Conservation (phyloP, 2,329 filamentous ascomycete species). For the Aphanoascus verrucosus region DNA sequence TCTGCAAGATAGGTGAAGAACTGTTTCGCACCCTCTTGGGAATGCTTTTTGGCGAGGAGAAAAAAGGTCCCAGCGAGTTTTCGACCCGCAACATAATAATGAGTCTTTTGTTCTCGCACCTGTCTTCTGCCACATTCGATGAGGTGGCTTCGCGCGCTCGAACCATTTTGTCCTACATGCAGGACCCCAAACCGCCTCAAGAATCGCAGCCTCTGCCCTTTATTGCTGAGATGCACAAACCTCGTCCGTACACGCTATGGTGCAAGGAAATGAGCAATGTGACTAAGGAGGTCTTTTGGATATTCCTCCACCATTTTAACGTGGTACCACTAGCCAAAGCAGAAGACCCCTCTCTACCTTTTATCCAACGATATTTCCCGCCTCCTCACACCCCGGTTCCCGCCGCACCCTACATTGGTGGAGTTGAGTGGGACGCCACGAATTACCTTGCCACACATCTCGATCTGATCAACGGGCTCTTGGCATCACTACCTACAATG, state of each 20-base stretch:
- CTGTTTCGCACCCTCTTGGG: slow-evolving; percentile 76
- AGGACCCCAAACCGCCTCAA: slow-evolving; percentile 66
- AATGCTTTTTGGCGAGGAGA: slow-evolving; percentile 95
- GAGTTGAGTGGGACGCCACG: slow-evolving; percentile 97
- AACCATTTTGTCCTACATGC: slow-evolving; percentile 67
- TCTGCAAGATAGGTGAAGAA: slow-evolving; percentile 65
- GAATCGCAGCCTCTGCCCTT: slow-evolving; percentile 69
- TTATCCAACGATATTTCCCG: slow-evolving; percentile 60
- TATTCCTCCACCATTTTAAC: slow-evolving; percentile 90
- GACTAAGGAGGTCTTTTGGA: slow-evolving; percentile 98
- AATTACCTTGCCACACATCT: slow-evolving; percentile 90
- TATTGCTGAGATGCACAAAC: slow-evolving; percentile 76
- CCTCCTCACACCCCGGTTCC: slow-evolving; percentile 79
- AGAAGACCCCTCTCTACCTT: slow-evolving; percentile 24
- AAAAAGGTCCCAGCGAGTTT: slow-evolving; percentile 94
- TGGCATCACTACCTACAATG: slow-evolving; percentile 64
- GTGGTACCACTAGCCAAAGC: slow-evolving; percentile 51
- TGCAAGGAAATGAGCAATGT: slow-evolving; percentile 85
- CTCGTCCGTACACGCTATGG: slow-evolving; percentile 86
- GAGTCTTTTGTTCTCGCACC: slow-evolving; percentile 78
- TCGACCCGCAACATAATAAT: slow-evolving; percentile 85
- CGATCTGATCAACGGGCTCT: slow-evolving; percentile 80
- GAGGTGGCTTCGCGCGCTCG: slow-evolving; percentile 59
- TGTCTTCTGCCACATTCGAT: slow-evolving; percentile 53
- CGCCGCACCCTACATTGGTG: slow-evolving; percentile 89